Evolutionary conservation across 2,329 filamentous ascomycete genomes (phyloP), one percentile per base, ranked within the genome.

Genomic region (Aspergillus nomiae): DNA sequence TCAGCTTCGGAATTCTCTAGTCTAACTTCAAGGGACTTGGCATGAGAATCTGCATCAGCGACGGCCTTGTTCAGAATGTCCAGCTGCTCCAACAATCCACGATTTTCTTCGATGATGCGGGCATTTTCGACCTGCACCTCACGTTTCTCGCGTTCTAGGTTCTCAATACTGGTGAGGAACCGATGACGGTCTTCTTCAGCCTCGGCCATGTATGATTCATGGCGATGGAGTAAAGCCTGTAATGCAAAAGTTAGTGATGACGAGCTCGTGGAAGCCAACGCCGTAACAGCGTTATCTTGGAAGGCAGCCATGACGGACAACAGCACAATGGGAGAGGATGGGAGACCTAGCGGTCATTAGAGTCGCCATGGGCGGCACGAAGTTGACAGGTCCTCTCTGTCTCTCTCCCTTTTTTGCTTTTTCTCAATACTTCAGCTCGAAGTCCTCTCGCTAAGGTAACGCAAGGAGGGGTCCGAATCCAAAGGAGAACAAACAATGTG

Each of bases 151-250:
- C 77, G 77, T 80, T 96, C 92, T 58, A 99, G 84, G 67, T 85
- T 85, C 70, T 91, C 89, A 74, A 97, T 93, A 65, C 87, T 91
- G 54, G 82, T 78, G 51, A 87, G 85, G 79, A 97, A 88, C 65
- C 89, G 87, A 65, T 84, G 82, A 64, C 94, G 91, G 76, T 97
- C 93, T 70, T 89, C 88, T 82, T 97, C 93, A 63, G 94, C 92
- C 77, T 97, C 92, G 70, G 90, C 90, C 85, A 97, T 94, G 79
- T 96, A 97, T 63, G 91, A 89, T 83, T 98, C 94, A 86, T 99
- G 94, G 72, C 94, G 90, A 67, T 90, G 88, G 48, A 99, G 87
- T 61, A 99, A 85, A 64, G 93, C 93, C 95, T 98, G 89, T 63
- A 90, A 79, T 59, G 86, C 82, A 79, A 87, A 91, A 59, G 88